A percentile compares a stretch with the other conserved stretches of the same genome.
These are phyloP conservation scores for Aspergillus ochraceus DNA, from an alignment of 2,329 filamentous ascomycete species.

Conservation along the genomic window DNA sequence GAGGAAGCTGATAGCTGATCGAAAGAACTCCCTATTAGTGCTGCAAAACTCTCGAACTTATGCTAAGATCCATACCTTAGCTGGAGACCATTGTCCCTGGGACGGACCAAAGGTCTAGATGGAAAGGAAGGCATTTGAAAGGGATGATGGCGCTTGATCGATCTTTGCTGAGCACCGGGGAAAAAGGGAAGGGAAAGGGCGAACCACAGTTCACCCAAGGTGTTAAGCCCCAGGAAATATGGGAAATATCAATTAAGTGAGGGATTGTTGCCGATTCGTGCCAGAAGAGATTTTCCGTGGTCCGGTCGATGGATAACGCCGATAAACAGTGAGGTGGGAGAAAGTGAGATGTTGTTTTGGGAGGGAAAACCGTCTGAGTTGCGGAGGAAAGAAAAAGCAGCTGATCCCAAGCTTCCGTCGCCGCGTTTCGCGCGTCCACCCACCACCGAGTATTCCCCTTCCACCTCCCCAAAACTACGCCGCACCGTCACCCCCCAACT, in stretches of 20 bases:
- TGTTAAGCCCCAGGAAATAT: not conserved
- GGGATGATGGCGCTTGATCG: not conserved
- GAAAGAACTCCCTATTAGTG: slow-evolving; percentile 8
- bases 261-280: not conserved
- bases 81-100: slow-evolving; percentile 42
- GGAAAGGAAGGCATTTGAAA: slow-evolving; percentile 37
- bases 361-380: slow-evolving; percentile 11
- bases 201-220: not conserved
- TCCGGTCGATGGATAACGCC: not conserved
- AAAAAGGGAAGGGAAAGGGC: not conserved
- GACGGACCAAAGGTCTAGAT: slow-evolving; percentile 38
- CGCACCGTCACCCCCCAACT: not conserved
- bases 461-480: not conserved
- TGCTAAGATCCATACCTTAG: slow-evolving; percentile 35
- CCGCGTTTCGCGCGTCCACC: not conserved
- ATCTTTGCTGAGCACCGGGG: not conserved
- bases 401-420: slow-evolving; percentile 18
- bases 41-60: not conserved
- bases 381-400: slow-evolving; percentile 26
- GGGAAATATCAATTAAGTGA: not conserved
- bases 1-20: slow-evolving; percentile 59
- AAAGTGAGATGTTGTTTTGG: slow-evolving; percentile 9
- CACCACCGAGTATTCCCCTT: not conserved
- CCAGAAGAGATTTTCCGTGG: not conserved
- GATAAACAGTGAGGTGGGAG: not conserved